Base-by-base conservation (phyloP, 2,329 filamentous ascomycete species). In the Fusarium subtropicale region DNA sequence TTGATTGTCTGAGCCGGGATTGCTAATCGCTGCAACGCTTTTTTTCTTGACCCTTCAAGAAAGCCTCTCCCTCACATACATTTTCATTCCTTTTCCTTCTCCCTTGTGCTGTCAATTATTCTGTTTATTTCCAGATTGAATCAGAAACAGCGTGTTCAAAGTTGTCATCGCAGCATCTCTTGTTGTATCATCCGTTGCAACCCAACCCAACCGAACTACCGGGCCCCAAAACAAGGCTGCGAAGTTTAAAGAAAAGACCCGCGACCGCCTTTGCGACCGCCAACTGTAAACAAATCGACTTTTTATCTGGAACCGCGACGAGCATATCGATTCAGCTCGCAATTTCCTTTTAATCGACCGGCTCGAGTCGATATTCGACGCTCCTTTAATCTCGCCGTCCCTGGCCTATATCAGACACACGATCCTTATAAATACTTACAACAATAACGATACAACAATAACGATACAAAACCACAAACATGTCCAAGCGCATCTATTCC, bases 401-500 rank as follows among this genome's bases (percentile, higher is more conserved):
- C 5, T 44, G 26, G 38, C 30, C 34, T 46, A 20, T 54, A 33
- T 15, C 30, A 31, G 15, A 30, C 11, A 45, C 18, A 36, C 22
- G 12, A 26, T 20, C 34, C 10, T 30, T 41, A 28, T 28, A 53
- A 42, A 42, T 52, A 46, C 30, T 22, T 51, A 22, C 28, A 47
- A 33, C 42, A 45, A 26, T 51, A 39, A 28, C 50, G 48, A 28
- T 47, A 16, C 39, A 48, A 47, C 42, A 45, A 26, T 50, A 39
- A 28, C 50, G 45, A 31, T 44, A 16, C 39, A 48, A 30, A 57
- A 22, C 24, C 34, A 56, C 56, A 50, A 63, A 39, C 46, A 79
- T 79, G 73, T 76, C 81, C 68, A 76, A 73, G 65, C 76, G 80
- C 70, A 78, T 81, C 63, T 78, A 81, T 66, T 78, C 79, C 52